Conservation (phyloP, 305 asterid genomes). For the Fraxinus dipetala region DNA sequence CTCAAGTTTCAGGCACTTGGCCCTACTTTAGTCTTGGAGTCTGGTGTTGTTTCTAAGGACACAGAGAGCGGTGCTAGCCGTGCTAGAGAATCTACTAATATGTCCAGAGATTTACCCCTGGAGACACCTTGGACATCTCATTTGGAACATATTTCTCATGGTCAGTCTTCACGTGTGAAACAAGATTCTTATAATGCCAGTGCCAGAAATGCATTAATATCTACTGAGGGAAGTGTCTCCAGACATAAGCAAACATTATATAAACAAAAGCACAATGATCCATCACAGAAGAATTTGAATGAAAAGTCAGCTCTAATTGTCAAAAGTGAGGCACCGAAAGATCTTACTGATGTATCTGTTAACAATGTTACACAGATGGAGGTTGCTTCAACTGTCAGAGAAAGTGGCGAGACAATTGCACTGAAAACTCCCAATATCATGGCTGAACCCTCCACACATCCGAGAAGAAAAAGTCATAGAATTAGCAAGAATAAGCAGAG, state of each 20-base stretch:
- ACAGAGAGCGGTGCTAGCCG: constrained; percentile 27
- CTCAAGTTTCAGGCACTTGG: constrained; percentile 33
- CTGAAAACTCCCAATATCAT: constrained; percentile 29
- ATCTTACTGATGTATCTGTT: constrained; percentile 29
- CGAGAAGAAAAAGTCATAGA: constrained; percentile 56
- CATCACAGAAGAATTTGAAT: constrained; percentile 33
- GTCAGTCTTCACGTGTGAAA: constrained; percentile 30
- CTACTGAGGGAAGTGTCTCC: constrained; percentile 46
- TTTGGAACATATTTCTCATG: constrained; percentile 31
- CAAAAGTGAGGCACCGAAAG: constrained; percentile 34
- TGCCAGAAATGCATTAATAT: constrained; percentile 30
- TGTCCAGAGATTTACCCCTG: constrained; percentile 27
- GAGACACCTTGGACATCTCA: constrained; percentile 30
- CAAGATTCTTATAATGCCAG: constrained; percentile 29
- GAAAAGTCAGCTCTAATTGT: constrained; percentile 35
- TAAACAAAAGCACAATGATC: constrained; percentile 57
- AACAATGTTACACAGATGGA: constrained; percentile 28
- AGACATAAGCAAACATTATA: constrained; percentile 46
- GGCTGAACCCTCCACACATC: constrained; percentile 46
- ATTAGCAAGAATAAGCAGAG: constrained; percentile 57
- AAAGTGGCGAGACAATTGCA: constrained; percentile 35
- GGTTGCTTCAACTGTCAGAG: constrained; percentile 35
- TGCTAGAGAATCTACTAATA: constrained; percentile 38
- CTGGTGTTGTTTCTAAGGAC: constrained; percentile 30
- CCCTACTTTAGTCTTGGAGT: constrained; percentile 25